Evolutionary conservation across 495 filamentous ascomycete species (phyloP), one percentile per base, ranked within the genome.

Genomic region (Bathelium albidoporum): DNA sequence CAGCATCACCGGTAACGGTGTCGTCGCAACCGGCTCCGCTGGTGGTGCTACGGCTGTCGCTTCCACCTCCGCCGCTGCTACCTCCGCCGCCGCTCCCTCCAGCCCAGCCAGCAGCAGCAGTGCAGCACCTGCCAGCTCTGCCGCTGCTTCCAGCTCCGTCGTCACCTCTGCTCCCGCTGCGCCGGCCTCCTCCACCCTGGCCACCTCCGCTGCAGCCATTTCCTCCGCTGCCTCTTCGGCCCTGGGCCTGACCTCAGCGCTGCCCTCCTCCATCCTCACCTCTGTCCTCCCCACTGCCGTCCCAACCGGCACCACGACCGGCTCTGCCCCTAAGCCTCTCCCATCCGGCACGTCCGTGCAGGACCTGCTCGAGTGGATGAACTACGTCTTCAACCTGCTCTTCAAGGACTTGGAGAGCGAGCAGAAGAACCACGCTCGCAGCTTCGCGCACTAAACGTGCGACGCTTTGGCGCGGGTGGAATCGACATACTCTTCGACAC

Each of bases 291-390:
- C 61, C 9, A 62, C 61, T 58, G 41, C 52, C 41, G 26, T 62
- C 9, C 61, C 61, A 9, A 62, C 61, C 59, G 39, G 41, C n/a
- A 60, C 36, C 12, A 43, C 41, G 3, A 20, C 22, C 2, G 20
- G 39, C 16, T n/a, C 24, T 43, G 41, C 61, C 18, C 10, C 39
- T n/a, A 55, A 62, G 43, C 39, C 61, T 29, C 61, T 55, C 16
- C 61, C 61, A 20, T 45, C 41, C 3, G 61, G 61, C 29, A 31
- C 34, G 14, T 60, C 61, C 4, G 20, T 62, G 4, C 7, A 62
- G 45, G 61, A 62, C 32, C 39, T 62, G 9, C 34, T 62, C 16
- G 61, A 52, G 22, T 62, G 61, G 61, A n/a, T 62, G 24, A 12
- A 24, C 20, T 62, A 62, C 43, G n/a, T 62, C 14, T 36, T 62